A percentile compares a stretch with the other conserved stretches of the same genome.
These are phyloP conservation scores for Sphaceloma murrayae DNA, from an alignment of 2,329 filamentous ascomycete species.

Conservation along the genomic window DNA sequence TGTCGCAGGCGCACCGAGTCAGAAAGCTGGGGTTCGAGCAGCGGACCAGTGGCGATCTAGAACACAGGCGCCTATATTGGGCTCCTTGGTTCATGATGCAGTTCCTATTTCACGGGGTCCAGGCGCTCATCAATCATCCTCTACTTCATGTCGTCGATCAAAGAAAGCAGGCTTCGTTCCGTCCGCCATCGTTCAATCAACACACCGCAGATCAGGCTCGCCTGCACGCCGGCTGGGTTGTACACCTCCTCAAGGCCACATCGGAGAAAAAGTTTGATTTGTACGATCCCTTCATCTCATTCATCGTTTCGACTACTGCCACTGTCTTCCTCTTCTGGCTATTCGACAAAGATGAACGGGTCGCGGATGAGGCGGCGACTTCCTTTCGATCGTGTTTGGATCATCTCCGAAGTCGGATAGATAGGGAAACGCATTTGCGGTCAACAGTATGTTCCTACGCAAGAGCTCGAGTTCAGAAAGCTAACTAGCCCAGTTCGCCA, in stretches of 20 bases:
- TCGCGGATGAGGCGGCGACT: slow-evolving; percentile 3
- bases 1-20: slow-evolving; percentile 10
- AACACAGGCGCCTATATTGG: slow-evolving; percentile 9
- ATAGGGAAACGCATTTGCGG: slow-evolving; percentile 1
- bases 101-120: slow-evolving; percentile 12
- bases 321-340: slow-evolving; percentile 15
- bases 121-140: slow-evolving; percentile 13
- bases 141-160: slow-evolving; percentile 4
- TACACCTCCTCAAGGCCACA: slow-evolving; percentile 1
- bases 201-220: slow-evolving; percentile 14
- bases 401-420: background rate
- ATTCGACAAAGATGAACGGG: slow-evolving; percentile 1
- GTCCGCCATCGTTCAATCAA: slow-evolving; percentile 10
- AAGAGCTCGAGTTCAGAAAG: background rate
- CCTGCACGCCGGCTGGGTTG: slow-evolving; percentile 13
- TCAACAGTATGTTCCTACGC: background rate
- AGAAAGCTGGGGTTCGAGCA: slow-evolving; percentile 2
- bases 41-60: slow-evolving; percentile 3
- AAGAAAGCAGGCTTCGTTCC: slow-evolving; percentile 3
- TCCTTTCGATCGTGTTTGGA: slow-evolving; percentile 3
- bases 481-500: background rate
- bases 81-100: slow-evolving; percentile 16
- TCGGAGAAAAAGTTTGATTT: slow-evolving; percentile 8
- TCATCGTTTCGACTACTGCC: slow-evolving; percentile 3
- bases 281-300: slow-evolving; percentile 8